These are phyloP conservation scores for Myrica gale DNA, from an alignment of 306 rosid species.

Conservation along the genomic window DNA sequence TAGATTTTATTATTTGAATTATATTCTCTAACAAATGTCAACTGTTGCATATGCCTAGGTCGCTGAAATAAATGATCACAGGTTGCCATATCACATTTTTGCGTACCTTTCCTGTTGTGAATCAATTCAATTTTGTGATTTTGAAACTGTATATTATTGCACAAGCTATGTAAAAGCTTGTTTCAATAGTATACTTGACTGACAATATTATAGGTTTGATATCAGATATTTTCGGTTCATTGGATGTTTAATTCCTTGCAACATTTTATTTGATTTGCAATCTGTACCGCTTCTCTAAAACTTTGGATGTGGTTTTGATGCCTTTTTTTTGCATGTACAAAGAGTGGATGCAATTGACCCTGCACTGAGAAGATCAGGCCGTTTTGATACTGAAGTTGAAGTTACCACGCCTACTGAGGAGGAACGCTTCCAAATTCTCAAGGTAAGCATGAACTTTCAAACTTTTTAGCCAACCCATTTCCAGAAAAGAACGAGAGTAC, in stretches of 20 bases:
- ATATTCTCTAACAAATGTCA: too few relatives aligned
- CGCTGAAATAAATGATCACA: neutral
- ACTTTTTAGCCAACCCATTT: neutral
- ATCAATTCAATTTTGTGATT: neutral
- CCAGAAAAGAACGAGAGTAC: too few relatives aligned
- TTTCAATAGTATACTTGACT: constrained; percentile 2
- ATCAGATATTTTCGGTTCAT: constrained; percentile 21
- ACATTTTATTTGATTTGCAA: constrained; percentile 6
- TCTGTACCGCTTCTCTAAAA: constrained; percentile 4
- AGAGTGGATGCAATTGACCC: constrained; percentile 90
- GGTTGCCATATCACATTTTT: neutral
- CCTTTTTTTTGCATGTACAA: constrained; percentile 17
- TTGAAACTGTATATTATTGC: neutral
- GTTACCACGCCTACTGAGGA: constrained; percentile 76
- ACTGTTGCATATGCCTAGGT: too few relatives aligned
- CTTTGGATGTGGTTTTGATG: neutral
- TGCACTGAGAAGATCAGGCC: constrained; percentile 82
- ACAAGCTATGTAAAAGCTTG: too few relatives aligned
- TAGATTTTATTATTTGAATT: too few relatives aligned
- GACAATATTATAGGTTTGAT: neutral
- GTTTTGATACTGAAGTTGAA: constrained; percentile 87
- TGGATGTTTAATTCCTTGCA: constrained; percentile 17
- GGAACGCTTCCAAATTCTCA: constrained; percentile 79
- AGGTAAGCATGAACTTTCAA: constrained; percentile 45
- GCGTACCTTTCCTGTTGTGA: neutral